phyloP scores from a whole-genome alignment of 176 grass and related monocot species.

The Eremochloa ophiuroides region DNA sequence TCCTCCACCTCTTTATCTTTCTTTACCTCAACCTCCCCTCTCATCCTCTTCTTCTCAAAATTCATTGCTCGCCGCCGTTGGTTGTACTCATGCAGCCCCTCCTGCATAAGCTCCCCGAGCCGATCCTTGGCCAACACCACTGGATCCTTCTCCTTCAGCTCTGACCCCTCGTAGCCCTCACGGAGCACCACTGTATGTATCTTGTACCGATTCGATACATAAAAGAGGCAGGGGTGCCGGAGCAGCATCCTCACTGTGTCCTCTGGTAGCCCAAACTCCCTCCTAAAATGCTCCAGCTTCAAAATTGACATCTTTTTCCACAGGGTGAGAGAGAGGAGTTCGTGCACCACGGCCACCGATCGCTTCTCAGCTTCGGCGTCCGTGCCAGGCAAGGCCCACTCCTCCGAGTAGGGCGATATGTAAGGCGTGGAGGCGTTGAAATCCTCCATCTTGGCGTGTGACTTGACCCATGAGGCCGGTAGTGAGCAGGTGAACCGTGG shows the following conservation, averaged over 20 bases:
- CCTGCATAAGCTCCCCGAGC: slow-evolving; percentile 90
- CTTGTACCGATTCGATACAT: slow-evolving; percentile 80
- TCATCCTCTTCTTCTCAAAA: slow-evolving; percentile 83
- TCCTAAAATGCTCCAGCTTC: slow-evolving; percentile 90
- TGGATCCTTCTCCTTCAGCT: slow-evolving; percentile 72
- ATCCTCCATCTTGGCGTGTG: slow-evolving; percentile 57
- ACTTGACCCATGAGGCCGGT: slow-evolving; percentile 57
- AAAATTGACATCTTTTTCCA: slow-evolving; percentile 86
- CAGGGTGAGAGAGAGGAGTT: slow-evolving; percentile 68
- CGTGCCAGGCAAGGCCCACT: background rate
- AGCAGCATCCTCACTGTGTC: slow-evolving; percentile 56
- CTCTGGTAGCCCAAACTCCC: slow-evolving; percentile 65
- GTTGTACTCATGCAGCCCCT: slow-evolving; percentile 87
- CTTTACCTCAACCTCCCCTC: slow-evolving; percentile 63
- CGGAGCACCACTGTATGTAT: slow-evolving; percentile 77
- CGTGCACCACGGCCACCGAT: slow-evolving; percentile 61
- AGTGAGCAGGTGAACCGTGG: slow-evolving; percentile 64
- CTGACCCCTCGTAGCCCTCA: slow-evolving; percentile 62
- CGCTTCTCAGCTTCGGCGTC: slow-evolving; percentile 50
- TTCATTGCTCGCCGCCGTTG: slow-evolving; percentile 32
- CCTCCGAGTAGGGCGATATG: slow-evolving; percentile 65
- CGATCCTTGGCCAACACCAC: slow-evolving; percentile 65
- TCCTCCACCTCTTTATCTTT: slow-evolving; percentile 42
- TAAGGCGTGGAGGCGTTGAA: slow-evolving; percentile 74
- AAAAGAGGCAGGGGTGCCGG: slow-evolving; percentile 75